Conservation (phyloP, 768 basidiomycete genomes). For the Boletus huronensis region DNA sequence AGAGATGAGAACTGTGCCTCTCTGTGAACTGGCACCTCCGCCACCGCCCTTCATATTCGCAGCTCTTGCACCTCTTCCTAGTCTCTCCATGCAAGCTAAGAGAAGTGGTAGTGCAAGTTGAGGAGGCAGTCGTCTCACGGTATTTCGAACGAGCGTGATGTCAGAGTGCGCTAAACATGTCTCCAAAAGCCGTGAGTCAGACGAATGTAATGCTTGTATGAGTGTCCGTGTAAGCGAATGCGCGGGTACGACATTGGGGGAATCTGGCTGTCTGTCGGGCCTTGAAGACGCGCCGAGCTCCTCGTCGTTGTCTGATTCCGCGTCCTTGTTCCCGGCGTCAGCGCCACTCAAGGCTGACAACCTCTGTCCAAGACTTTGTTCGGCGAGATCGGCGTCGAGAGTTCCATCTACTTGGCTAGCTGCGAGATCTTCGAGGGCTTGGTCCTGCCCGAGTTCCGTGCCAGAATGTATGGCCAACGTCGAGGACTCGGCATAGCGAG, state of each 20-base stretch:
- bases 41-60: conserved; percentile 76
- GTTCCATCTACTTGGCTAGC: conserved; percentile 57
- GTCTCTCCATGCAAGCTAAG: conserved; percentile 82
- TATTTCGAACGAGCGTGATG: conserved; percentile 75
- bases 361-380: conserved; percentile 88
- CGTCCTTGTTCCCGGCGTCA: conserved; percentile 36
- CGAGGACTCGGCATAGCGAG: conserved; percentile 64
- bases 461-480: conserved; percentile 66
- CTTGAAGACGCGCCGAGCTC: conserved; percentile 32
- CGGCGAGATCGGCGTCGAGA: conserved; percentile 81
- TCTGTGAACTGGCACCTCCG: conserved; percentile 75
- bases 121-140: conserved; percentile 81
- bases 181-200: conserved; percentile 83
- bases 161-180: conserved; percentile 85
- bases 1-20: conserved; percentile 61
- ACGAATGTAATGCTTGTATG: conserved; percentile 94
- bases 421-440: conserved; percentile 47
- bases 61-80: conserved; percentile 71
- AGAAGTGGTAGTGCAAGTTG: conserved; percentile 84
- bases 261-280: conserved; percentile 19
- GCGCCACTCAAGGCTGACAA: conserved; percentile 66
- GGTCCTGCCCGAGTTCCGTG: conserved; percentile 57
- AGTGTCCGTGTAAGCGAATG: conserved; percentile 90
- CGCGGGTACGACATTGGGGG: conserved; percentile 57
- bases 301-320: conserved; percentile 46